Evolutionary conservation across 768 basidiomycete genomes (phyloP).

Genomic region (Suillus ampliporus): DNA sequence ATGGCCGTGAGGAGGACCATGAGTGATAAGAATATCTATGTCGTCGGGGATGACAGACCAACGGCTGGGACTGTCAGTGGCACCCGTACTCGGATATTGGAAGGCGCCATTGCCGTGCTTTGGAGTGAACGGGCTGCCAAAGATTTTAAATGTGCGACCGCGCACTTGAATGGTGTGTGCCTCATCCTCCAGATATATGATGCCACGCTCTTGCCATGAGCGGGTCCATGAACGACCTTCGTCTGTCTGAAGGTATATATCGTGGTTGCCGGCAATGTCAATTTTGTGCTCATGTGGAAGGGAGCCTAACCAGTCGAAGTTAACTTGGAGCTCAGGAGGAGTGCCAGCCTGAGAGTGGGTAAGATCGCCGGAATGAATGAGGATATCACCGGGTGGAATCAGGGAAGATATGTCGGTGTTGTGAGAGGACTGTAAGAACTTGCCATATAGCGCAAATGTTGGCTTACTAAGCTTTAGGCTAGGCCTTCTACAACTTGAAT

Average conservation of each 20-base stretch:
- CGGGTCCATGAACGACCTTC: constrained; percentile 16
- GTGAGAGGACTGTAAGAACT: too few relatives aligned
- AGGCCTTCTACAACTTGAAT: too few relatives aligned
- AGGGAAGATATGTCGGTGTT: constrained; percentile 33
- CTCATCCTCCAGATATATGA: constrained; percentile 46
- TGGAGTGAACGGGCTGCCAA: constrained; percentile 48
- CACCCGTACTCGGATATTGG: constrained; percentile 39
- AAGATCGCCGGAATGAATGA: constrained; percentile 49
- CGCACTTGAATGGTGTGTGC: constrained; percentile 34
- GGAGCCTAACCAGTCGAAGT: constrained; percentile 36
- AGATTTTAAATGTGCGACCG: constrained; percentile 37
- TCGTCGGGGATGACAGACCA: constrained; percentile 38
- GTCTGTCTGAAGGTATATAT: constrained; percentile 32
- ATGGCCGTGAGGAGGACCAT: constrained; percentile 46
- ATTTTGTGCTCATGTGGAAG: constrained; percentile 47
- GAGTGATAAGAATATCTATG: constrained; percentile 49
- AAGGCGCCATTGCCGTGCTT: constrained; percentile 40
- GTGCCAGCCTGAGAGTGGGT: constrained; percentile 43
- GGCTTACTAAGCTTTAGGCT: too few relatives aligned
- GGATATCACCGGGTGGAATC: constrained; percentile 45
- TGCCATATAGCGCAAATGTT: too few relatives aligned
- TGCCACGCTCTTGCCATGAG: constrained; percentile 25
- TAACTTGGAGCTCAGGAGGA: constrained; percentile 32
- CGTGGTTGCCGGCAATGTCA: constrained; percentile 52
- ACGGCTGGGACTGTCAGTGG: neutral